Percentiles rank a stretch among this genome's conserved stretches.
Conservation (phyloP, 768 basidiomycete genomes). For the Gloeopeniophorella convolvens region DNA sequence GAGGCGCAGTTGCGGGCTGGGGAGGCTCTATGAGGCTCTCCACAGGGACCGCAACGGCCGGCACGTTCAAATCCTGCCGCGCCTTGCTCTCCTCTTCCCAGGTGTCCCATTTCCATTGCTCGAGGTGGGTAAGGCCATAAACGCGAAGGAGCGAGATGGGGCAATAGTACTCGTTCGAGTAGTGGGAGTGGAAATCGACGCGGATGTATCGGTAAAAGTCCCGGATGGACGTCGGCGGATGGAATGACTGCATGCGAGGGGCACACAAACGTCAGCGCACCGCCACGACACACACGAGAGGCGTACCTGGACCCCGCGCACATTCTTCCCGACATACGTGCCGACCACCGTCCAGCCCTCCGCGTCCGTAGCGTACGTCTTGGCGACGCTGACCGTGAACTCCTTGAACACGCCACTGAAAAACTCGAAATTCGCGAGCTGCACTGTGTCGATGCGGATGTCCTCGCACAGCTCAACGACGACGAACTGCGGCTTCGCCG, state of each 20-base stretch:
- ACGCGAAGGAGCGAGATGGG: constrained; percentile 89
- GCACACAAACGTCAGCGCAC: background rate
- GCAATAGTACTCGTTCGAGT: constrained; percentile 94
- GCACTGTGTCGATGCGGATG: constrained; percentile 92
- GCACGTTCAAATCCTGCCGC: constrained; percentile 32
- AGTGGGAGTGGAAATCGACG: constrained; percentile 89
- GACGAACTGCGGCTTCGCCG: constrained; percentile 61
- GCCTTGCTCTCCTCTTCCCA: constrained; percentile 68
- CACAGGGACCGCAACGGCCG: constrained; percentile 11
- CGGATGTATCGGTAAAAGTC: constrained; percentile 93
- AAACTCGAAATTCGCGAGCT: constrained; percentile 96
- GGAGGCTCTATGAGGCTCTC: constrained; percentile 25
- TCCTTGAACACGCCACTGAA: constrained; percentile 96
- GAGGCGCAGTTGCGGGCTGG: constrained; percentile 14
- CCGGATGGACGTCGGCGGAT: constrained; percentile 60
- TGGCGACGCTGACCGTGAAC: constrained; percentile 71
- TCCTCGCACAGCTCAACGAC: constrained; percentile 97
- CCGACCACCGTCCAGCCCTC: constrained; percentile 58
- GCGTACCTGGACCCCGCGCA: constrained; percentile 83
- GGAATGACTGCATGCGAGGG: constrained; percentile 52
- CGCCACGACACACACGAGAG: background rate
- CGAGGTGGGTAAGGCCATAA: constrained; percentile 93
- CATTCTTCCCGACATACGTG: constrained; percentile 81
- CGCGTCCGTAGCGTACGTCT: constrained; percentile 33
- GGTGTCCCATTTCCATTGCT: constrained; percentile 89